phyloP scores from a whole-genome alignment of 106 monocot species.

The Chionographis japonica region DNA sequence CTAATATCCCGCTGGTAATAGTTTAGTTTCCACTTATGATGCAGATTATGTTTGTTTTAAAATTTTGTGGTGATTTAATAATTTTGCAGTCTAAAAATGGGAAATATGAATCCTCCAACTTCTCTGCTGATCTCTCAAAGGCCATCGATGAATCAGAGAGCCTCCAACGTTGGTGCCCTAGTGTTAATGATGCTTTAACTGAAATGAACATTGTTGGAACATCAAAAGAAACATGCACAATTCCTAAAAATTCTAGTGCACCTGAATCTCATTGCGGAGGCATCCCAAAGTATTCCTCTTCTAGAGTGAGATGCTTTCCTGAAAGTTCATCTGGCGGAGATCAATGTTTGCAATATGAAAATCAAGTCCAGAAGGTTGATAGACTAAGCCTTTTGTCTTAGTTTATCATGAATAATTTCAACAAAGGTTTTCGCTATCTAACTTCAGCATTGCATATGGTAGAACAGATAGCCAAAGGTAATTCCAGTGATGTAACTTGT shows the following conservation, averaged over 20 bases:
- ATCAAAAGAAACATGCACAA: neutral
- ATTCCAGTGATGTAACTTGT: conserved; percentile 21
- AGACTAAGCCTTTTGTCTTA: conserved; percentile 42
- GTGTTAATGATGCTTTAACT: neutral
- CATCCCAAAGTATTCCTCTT: conserved; percentile 1
- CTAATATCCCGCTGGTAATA: conserved; percentile 26
- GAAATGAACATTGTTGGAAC: conserved; percentile 9
- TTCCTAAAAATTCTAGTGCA: neutral
- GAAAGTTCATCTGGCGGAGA: conserved; percentile 24
- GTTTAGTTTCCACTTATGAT: neutral
- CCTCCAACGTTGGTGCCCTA: conserved; percentile 10
- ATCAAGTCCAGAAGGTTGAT: conserved; percentile 52
- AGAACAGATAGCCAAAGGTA: conserved; percentile 43
- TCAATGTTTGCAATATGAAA: conserved; percentile 18
- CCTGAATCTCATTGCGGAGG: conserved; percentile 9
- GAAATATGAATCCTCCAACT: conserved; percentile 4
- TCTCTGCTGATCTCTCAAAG: neutral
- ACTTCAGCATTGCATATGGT: conserved; percentile 35
- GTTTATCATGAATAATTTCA: conserved; percentile 33
- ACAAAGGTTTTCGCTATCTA: conserved; percentile 16
- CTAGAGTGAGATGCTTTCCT: conserved; percentile 11
- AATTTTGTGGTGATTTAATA: neutral
- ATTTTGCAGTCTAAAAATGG: conserved; percentile 30
- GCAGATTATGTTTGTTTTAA: neutral
- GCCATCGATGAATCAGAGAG: conserved; percentile 11